Conservation (phyloP, 345 rosid species). For the Brassica incana region DNA sequence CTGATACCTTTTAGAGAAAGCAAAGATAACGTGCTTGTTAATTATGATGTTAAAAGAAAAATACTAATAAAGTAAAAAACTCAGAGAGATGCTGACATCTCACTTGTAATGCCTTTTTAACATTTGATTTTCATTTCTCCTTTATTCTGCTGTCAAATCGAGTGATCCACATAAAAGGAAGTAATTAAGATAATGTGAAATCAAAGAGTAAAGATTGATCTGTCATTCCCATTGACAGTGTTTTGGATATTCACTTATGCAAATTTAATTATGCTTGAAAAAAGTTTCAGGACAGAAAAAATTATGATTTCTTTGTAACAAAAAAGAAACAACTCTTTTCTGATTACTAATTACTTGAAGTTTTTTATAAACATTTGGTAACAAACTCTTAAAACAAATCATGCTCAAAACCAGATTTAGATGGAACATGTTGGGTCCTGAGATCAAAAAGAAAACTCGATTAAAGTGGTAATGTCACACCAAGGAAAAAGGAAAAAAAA, state of each 20-base stretch:
- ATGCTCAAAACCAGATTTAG: slow-evolving; percentile 2
- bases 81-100: slow-evolving; percentile 21
- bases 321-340: background rate
- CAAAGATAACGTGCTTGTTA: slow-evolving; percentile 53
- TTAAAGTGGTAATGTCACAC: slow-evolving; percentile 35
- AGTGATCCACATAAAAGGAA: slow-evolving; percentile 13
- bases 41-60: slow-evolving; percentile 34
- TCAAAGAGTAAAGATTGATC: background rate
- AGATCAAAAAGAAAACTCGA: slow-evolving; percentile 28
- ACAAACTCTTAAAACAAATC: slow-evolving; percentile 10
- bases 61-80: slow-evolving; percentile 1
- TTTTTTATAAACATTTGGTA: background rate
- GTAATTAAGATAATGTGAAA: slow-evolving; percentile 16
- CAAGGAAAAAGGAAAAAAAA: background rate
- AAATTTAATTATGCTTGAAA: background rate
- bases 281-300: background rate
- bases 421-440: slow-evolving; percentile 36
- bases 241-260: background rate
- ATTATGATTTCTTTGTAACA: background rate
- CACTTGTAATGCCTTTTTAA: slow-evolving; percentile 27
- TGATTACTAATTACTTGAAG: background rate
- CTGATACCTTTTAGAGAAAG: slow-evolving; percentile 45
- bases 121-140: slow-evolving; percentile 31
- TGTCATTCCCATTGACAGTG: background rate
- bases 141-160: slow-evolving; percentile 33